Percentiles rank a stretch among this genome's conserved stretches.
Conservation (phyloP, 139 green algal genomes). For the Zygnema cylindricum region DNA sequence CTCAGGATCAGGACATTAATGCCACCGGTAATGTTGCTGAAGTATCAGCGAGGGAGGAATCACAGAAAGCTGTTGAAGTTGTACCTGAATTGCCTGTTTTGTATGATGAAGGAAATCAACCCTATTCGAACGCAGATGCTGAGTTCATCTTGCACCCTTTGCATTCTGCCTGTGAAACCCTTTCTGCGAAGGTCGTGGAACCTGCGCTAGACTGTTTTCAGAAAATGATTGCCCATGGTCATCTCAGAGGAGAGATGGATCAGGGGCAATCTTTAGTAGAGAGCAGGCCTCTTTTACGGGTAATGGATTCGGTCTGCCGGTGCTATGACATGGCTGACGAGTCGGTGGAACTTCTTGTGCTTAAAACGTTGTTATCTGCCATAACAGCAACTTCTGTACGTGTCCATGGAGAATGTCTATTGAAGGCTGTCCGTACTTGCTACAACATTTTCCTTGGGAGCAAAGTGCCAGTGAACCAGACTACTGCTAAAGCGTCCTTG, state of each 20-base stretch:
- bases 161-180: slow-evolving; percentile 67
- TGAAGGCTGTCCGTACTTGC: slow-evolving; percentile 84
- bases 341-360: slow-evolving; percentile 86
- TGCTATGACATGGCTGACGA: slow-evolving; percentile 94
- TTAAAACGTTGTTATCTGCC: slow-evolving; percentile 88
- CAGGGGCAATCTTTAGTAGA: slow-evolving; percentile 53
- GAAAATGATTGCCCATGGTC: slow-evolving; percentile 83
- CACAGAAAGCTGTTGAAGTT: not conserved
- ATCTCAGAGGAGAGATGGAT: slow-evolving; percentile 71
- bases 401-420: slow-evolving; percentile 71
- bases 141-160: slow-evolving; percentile 55
- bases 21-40: not conserved
- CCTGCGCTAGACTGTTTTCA: slow-evolving; percentile 87
- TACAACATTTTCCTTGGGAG: slow-evolving; percentile 92
- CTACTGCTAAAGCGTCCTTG: slow-evolving; percentile 91
- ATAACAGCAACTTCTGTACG: slow-evolving; percentile 82
- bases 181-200: slow-evolving; percentile 78
- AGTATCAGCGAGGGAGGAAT: not conserved
- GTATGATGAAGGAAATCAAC: slow-evolving; percentile 47
- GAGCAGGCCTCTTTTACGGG: slow-evolving; percentile 24
- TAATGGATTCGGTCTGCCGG: slow-evolving; percentile 63
- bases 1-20: no score
- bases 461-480: slow-evolving; percentile 80
- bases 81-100: not conserved
- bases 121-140: not conserved